Percentiles rank a stretch among this genome's conserved stretches.
Conservation (phyloP, 1,284 basidiomycete genomes). For the Rhodofomes roseus region DNA sequence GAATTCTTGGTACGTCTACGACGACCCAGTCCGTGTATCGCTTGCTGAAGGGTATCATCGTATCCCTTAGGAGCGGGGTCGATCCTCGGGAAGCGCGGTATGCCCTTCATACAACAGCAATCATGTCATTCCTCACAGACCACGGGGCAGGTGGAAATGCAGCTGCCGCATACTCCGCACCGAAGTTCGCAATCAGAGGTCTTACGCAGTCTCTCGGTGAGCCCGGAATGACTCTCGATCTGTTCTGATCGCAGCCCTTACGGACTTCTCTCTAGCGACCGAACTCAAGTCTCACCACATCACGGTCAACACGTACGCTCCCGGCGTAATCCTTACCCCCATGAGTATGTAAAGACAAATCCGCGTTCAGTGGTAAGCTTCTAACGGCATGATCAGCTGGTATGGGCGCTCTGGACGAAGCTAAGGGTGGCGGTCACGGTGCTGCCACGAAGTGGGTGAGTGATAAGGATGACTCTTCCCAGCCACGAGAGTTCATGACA, state of each 20-base stretch:
- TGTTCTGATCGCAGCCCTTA: background rate
- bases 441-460: slow-evolving; percentile 1
- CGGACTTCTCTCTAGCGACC: slow-evolving; percentile 6
- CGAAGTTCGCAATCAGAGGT: too few species aligned
- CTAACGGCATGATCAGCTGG: background rate
- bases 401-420: background rate
- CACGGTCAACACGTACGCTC: slow-evolving; percentile 19
- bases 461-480: background rate
- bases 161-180: too few species aligned
- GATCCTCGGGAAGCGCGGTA: slow-evolving; percentile 16
- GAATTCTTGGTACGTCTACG: slow-evolving; percentile 26
- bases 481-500: background rate
- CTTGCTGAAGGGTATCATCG: too few species aligned
- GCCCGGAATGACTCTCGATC: background rate
- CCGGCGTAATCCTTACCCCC: slow-evolving; percentile 13
- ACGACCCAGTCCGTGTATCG: too few species aligned
- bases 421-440: slow-evolving; percentile 2
- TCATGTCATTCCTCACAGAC: background rate
- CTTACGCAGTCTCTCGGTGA: slow-evolving; percentile 5
- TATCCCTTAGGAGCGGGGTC: slow-evolving; percentile 12
- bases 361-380: background rate
- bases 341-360: slow-evolving; percentile 13
- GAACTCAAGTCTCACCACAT: slow-evolving; percentile 15
- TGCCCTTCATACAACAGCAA: background rate
- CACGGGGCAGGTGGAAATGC: too few species aligned